A percentile compares a stretch with the other conserved stretches of the same genome.
Evolutionary conservation across 306 rosid species (phyloP).

Genomic region (Lupinus albus): DNA sequence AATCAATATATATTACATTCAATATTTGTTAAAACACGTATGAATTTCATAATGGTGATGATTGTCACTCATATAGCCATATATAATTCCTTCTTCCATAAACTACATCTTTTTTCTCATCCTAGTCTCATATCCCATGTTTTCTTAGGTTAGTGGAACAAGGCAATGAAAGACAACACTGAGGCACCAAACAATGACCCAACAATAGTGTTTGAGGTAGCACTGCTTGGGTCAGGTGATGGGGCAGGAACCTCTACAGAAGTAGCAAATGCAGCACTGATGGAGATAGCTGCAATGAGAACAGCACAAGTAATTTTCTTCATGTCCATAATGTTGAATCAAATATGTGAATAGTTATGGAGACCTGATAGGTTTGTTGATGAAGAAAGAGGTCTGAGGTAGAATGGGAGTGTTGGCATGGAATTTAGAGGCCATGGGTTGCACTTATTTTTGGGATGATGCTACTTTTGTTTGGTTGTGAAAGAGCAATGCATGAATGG

Average conservation of each 20-base stretch:
- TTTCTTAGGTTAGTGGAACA: conserved; percentile 46
- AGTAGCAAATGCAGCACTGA: conserved; percentile 46
- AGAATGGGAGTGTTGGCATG: conserved; percentile 1
- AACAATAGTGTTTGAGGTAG: conserved; percentile 43
- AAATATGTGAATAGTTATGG: background rate
- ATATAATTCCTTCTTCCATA: background rate
- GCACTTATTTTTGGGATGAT: conserved; percentile 30
- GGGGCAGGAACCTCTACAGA: conserved; percentile 29
- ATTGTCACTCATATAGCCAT: background rate
- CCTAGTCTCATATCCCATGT: background rate
- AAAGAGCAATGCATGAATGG: conserved; percentile 25
- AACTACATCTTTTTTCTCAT: background rate
- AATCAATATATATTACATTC: background rate
- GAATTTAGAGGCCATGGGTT: conserved; percentile 18
- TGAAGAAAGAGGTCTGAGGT: conserved; percentile 29
- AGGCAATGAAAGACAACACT: conserved; percentile 52
- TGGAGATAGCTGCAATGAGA: conserved; percentile 49
- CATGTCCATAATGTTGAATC: conserved; percentile 49
- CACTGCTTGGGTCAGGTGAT: conserved; percentile 46
- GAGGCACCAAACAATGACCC: conserved; percentile 66
- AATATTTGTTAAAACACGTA: background rate
- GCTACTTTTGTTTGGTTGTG: conserved; percentile 18
- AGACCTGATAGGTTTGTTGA: conserved; percentile 44
- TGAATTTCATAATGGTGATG: background rate
- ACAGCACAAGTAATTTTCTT: conserved; percentile 48